Conservation (phyloP, 345 rosid species). For the Combretum micranthum region DNA sequence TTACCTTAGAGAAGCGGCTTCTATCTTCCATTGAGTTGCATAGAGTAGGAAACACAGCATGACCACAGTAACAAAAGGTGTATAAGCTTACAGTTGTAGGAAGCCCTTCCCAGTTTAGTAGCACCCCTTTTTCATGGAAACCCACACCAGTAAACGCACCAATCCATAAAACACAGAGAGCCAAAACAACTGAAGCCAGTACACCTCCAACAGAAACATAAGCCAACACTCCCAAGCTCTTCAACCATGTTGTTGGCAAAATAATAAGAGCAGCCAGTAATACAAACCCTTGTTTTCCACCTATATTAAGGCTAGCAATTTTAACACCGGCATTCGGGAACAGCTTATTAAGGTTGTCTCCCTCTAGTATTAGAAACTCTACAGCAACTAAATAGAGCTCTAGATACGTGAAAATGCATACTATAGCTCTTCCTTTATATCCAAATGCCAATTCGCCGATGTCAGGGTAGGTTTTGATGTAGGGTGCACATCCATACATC, state of each 20-base stretch:
- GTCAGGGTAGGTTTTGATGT: constrained; percentile 53
- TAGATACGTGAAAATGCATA: constrained; percentile 45
- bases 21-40: constrained; percentile 63
- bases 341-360: constrained; percentile 56
- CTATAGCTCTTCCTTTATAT: constrained; percentile 42
- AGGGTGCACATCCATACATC: constrained; percentile 42
- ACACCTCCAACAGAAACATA: constrained; percentile 62
- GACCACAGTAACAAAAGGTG: constrained; percentile 58
- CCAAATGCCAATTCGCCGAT: constrained; percentile 55
- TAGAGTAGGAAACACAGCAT: constrained; percentile 58
- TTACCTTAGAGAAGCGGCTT: constrained; percentile 51
- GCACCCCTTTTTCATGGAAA: constrained; percentile 32
- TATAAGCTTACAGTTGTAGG: constrained; percentile 52
- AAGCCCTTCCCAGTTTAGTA: constrained; percentile 37
- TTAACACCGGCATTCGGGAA: constrained; percentile 35
- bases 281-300: constrained; percentile 51
- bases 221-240: constrained; percentile 49
- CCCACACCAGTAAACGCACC: constrained; percentile 51
- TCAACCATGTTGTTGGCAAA: constrained; percentile 66
- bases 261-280: constrained; percentile 39
- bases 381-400: constrained; percentile 60
- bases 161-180: constrained; percentile 44
- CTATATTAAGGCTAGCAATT: constrained; percentile 26
- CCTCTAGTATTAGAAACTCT: constrained; percentile 59
- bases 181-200: constrained; percentile 47